Evolutionary conservation across 1,139 yeast genomes (phyloP).

Genomic region (Saccharomycopsis phalli): DNA sequence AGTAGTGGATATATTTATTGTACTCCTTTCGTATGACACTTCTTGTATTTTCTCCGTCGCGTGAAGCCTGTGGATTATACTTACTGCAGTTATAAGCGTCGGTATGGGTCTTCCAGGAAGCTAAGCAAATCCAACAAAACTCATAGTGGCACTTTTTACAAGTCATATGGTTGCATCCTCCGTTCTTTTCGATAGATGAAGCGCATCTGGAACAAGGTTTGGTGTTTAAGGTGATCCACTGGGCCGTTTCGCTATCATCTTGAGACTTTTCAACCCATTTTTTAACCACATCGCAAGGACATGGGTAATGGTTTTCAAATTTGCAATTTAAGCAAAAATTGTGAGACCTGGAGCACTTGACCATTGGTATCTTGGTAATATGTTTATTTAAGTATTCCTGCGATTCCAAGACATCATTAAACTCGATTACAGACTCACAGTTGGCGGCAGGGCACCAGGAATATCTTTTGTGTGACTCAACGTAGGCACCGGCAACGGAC

Average conservation of each 20-base stretch:
- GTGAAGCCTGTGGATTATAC: constrained; percentile 37
- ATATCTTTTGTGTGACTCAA: constrained; percentile 43
- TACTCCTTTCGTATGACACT: constrained; percentile 37
- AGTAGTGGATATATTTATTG: constrained; percentile 68
- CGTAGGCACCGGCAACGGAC: constrained; percentile 33
- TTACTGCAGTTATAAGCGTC: constrained; percentile 61
- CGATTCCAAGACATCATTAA: constrained; percentile 29
- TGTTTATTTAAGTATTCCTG: constrained; percentile 27
- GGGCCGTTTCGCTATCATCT: constrained; percentile 82
- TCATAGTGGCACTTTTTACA: constrained; percentile 71
- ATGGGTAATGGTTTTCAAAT: constrained; percentile 72
- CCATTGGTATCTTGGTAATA: constrained; percentile 49
- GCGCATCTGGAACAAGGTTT: constrained; percentile 62
- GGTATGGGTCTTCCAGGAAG: constrained; percentile 70
- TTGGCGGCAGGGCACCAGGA: constrained; percentile 88
- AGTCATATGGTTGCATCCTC: constrained; percentile 95
- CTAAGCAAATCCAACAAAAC: constrained; percentile 91
- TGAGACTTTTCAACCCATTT: constrained; percentile 73
- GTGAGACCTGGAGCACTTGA: constrained; percentile 57
- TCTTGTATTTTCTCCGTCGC: constrained; percentile 29
- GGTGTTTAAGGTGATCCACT: constrained; percentile 87
- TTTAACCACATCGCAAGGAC: constrained; percentile 63
- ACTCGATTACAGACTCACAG: constrained; percentile 55
- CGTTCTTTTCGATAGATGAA: constrained; percentile 63
- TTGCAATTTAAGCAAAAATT: constrained; percentile 76